Conservation (phyloP, 495 filamentous ascomycete species). For the Parathielavia hyrcaniae region DNA sequence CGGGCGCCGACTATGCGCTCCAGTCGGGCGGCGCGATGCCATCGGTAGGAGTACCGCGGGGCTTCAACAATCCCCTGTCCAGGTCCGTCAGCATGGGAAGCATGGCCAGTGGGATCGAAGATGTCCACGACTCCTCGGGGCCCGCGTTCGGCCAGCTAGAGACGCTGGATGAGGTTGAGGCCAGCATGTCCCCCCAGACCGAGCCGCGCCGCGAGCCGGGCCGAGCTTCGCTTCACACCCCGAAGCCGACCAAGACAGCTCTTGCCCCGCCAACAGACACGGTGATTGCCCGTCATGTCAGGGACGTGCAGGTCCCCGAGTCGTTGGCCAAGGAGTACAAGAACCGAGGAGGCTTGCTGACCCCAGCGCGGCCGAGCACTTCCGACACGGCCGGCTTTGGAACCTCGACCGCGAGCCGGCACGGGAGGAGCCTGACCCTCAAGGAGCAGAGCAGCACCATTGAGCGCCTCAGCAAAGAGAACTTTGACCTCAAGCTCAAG, state of each 20-base stretch:
- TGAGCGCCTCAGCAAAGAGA: constrained; percentile 88
- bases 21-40: constrained; percentile 76
- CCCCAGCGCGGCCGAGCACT: constrained; percentile 51
- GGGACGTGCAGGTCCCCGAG: constrained; percentile 83
- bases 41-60: constrained; percentile 47
- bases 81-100: constrained; percentile 86
- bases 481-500: constrained; percentile 95
- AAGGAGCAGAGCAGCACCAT: constrained; percentile 98
- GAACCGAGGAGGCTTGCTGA: constrained; percentile 47
- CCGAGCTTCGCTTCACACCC: constrained; percentile 37
- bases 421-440: constrained; percentile 77
- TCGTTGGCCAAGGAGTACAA: constrained; percentile 80
- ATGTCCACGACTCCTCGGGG: constrained; percentile 55
- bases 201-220: constrained; percentile 17
- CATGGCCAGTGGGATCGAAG: constrained; percentile 86
- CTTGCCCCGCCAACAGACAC: constrained; percentile 71
- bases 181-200: constrained; percentile 32
- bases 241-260: constrained; percentile 43
- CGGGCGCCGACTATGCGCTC: constrained; percentile 79
- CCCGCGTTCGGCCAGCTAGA: constrained; percentile 39
- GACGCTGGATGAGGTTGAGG: constrained; percentile 46
- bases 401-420: constrained; percentile 48
- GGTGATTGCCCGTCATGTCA: constrained; percentile 77
- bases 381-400: constrained; percentile 38
- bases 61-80: constrained; percentile 54